These are phyloP conservation scores for Cercospora sp. DNA, from an alignment of 2,329 filamentous ascomycete genomes.

Conservation along the genomic window DNA sequence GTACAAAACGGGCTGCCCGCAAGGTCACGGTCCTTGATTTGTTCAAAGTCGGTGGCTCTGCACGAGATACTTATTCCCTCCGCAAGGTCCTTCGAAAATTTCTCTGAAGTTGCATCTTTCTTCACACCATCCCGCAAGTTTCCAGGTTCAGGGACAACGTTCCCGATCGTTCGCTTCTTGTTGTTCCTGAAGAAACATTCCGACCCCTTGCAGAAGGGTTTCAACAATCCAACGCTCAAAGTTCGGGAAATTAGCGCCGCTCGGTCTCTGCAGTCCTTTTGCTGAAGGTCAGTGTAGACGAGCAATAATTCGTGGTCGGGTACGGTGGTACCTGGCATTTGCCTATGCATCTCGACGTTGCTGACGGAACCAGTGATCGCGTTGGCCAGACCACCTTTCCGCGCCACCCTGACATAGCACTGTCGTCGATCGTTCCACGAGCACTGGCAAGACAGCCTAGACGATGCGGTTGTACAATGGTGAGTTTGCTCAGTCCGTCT, in stretches of 20 bases:
- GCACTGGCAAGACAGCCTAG: conserved; percentile 25
- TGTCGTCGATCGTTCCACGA: conserved; percentile 28
- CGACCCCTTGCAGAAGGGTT: conserved; percentile 31
- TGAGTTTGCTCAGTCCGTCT: conserved; percentile 30
- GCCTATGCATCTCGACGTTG: conserved; percentile 26
- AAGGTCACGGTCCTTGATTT: conserved; percentile 26
- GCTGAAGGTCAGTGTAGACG: conserved; percentile 21
- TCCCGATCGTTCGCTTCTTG: conserved; percentile 19
- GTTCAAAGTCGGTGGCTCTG: conserved; percentile 24
- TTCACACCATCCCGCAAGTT: conserved; percentile 27
- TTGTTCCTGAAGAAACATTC: conserved; percentile 17
- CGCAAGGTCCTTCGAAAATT: conserved; percentile 28
- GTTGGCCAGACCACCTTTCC: conserved; percentile 30
- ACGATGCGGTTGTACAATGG: conserved; percentile 34
- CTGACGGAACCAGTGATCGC: conserved; percentile 31
- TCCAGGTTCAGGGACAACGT: conserved; percentile 8
- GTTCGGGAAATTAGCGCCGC: conserved; percentile 29
- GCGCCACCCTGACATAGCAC: conserved; percentile 30
- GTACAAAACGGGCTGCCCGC: conserved; percentile 29
- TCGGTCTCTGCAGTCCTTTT: conserved; percentile 3
- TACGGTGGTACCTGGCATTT: conserved; percentile 37
- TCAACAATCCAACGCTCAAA: conserved; percentile 33
- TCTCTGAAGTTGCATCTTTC: conserved; percentile 21
- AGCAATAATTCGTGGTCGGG: conserved; percentile 15
- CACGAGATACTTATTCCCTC: conserved; percentile 31